Conservation (phyloP, 352 stramenopile species). For the Globisporangium cylindrosporum region DNA sequence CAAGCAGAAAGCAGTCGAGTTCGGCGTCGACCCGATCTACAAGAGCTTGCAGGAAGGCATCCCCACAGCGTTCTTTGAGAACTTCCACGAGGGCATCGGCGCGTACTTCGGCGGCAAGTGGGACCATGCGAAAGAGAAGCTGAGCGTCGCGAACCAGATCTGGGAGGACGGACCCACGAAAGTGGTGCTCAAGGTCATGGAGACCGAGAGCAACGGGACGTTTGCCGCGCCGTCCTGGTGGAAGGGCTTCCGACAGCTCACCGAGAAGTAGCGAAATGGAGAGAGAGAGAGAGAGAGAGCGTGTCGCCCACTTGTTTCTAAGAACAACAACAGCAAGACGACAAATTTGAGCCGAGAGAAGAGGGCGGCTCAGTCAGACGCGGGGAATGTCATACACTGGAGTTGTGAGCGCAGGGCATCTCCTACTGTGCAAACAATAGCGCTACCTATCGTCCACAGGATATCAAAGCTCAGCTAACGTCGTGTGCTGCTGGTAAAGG, state of each 20-base stretch:
- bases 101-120: slow-evolving; percentile 94
- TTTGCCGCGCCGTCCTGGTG: slow-evolving; percentile 86
- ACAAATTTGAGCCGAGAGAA: background rate
- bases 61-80: slow-evolving; percentile 84
- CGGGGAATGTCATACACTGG: background rate
- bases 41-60: slow-evolving; percentile 75
- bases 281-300: background rate
- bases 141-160: slow-evolving; percentile 90
- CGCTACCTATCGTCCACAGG: background rate
- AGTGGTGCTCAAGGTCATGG: slow-evolving; percentile 90
- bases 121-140: slow-evolving; percentile 71
- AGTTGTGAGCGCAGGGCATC: background rate
- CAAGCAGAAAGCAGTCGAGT: slow-evolving; percentile 83
- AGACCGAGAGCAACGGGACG: slow-evolving; percentile 86
- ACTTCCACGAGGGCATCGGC: slow-evolving; percentile 91
- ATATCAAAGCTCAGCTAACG: too few relatives aligned
- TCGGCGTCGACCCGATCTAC: slow-evolving; percentile 70
- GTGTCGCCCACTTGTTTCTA: background rate
- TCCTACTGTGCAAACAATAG: background rate
- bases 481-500: background rate
- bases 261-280: slow-evolving; percentile 76
- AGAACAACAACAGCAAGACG: background rate
- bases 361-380: background rate
- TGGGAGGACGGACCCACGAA: slow-evolving; percentile 79
- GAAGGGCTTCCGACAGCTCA: slow-evolving; percentile 91